Conservation (phyloP, 2,329 filamentous ascomycete species). For the Tolypocladium pustulatum region DNA sequence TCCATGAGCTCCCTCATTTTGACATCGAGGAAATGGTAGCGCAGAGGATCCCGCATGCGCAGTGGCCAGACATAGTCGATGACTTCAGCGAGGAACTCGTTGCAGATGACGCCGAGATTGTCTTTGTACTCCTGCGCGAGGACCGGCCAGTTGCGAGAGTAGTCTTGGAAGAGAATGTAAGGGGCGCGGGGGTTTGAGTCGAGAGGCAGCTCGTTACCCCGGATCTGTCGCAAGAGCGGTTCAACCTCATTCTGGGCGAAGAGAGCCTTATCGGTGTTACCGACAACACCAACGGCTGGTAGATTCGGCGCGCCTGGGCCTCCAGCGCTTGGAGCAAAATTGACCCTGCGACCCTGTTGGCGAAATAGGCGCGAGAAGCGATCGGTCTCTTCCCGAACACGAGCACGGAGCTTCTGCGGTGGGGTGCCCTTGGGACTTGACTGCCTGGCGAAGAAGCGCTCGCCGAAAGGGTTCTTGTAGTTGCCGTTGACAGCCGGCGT, state of each 20-base stretch:
- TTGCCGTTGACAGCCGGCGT: conserved; percentile 42
- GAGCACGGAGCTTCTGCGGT: conserved; percentile 38
- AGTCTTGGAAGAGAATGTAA: conserved; percentile 44
- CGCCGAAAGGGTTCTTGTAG: conserved; percentile 44
- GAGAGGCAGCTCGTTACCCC: conserved; percentile 41
- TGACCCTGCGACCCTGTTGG: conserved; percentile 37
- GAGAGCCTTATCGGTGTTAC: conserved; percentile 32
- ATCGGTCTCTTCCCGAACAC: conserved; percentile 41
- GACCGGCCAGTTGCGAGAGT: conserved; percentile 41
- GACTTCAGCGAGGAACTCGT: conserved; percentile 40
- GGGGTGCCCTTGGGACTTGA: conserved; percentile 39
- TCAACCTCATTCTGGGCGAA: conserved; percentile 39
- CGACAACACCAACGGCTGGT: conserved; percentile 18
- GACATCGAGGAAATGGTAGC: conserved; percentile 36
- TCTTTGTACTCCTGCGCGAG: conserved; percentile 43
- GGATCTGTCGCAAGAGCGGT: conserved; percentile 36
- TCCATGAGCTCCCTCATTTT: conserved; percentile 37
- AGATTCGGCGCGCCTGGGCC: conserved; percentile 11
- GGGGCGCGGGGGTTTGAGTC: conserved; percentile 42
- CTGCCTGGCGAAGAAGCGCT: conserved; percentile 39
- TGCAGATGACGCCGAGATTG: conserved; percentile 42
- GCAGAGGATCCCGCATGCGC: conserved; percentile 40
- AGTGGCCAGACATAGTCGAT: conserved; percentile 39
- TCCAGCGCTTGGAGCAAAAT: conserved; percentile 21
- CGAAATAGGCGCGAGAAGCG: conserved; percentile 37